Evolutionary conservation across 2,329 filamentous ascomycete species (phyloP).

Genomic region (Fusarium chaquense): DNA sequence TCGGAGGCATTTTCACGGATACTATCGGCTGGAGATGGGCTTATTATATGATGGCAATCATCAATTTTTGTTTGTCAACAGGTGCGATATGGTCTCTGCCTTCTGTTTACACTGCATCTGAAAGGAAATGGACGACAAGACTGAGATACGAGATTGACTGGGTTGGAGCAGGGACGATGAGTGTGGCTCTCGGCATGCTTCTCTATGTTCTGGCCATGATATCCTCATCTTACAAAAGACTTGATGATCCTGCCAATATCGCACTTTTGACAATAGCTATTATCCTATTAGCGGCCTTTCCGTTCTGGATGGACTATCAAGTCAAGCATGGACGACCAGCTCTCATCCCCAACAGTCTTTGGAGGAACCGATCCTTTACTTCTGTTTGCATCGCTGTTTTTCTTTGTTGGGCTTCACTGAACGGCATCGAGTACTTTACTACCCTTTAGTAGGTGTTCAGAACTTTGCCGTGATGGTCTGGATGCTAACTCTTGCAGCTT

Average conservation of each 20-base stretch:
- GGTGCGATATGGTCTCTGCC: conserved; percentile 55
- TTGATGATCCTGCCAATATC: conserved; percentile 58
- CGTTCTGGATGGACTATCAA: conserved; percentile 66
- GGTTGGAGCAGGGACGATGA: conserved; percentile 61
- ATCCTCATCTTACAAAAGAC: conserved; percentile 53
- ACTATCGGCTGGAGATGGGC: conserved; percentile 61
- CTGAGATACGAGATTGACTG: conserved; percentile 63
- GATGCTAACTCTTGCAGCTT: conserved; percentile 52
- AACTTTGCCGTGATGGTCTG: accelerated
- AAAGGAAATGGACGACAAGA: conserved; percentile 46
- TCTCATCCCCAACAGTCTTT: conserved; percentile 70
- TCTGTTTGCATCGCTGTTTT: conserved; percentile 65
- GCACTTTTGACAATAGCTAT: conserved; percentile 58
- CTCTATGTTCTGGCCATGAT: conserved; percentile 64
- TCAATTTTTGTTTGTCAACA: conserved; percentile 54
- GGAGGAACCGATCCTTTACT: conserved; percentile 67
- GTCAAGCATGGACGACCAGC: conserved; percentile 61
- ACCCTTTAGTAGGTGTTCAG: conserved; percentile 57
- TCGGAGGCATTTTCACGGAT: conserved; percentile 63
- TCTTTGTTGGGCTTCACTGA: conserved; percentile 60
- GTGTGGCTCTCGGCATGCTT: conserved; percentile 60
- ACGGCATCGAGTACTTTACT: conserved; percentile 61
- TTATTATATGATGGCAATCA: conserved; percentile 56
- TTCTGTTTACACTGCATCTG: conserved; percentile 33
- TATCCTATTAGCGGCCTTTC: conserved; percentile 61